Conservation (phyloP, 257 asterid species). For the Solanum sitiens region DNA sequence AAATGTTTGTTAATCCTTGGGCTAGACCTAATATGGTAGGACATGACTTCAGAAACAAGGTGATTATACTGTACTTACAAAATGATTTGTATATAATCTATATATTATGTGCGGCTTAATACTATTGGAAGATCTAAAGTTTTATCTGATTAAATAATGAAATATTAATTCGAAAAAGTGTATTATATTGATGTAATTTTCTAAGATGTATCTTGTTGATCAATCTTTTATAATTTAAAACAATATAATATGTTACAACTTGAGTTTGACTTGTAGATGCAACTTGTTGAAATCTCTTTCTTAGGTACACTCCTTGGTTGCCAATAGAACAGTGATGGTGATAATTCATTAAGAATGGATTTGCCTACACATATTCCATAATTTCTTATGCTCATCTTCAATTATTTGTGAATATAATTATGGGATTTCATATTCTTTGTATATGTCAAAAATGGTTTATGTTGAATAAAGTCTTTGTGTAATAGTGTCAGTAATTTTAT, state of each 20-base stretch:
- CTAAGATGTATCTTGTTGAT: not conserved
- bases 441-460: not conserved
- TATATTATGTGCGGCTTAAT: not conserved
- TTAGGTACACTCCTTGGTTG: not conserved
- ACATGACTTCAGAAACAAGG: not conserved
- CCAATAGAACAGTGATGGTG: not conserved
- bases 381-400: not conserved
- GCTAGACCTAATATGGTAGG: not conserved
- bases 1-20: not conserved
- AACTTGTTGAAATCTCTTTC: not conserved
- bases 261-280: slow-evolving; percentile 1
- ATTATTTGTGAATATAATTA: not conserved
- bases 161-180: not conserved
- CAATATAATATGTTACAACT: not conserved
- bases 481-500: too few relatives aligned
- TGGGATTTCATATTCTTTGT: not conserved
- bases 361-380: not conserved
- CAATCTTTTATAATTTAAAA: not conserved
- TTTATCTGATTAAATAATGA: not conserved
- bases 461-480: not conserved
- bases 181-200: not conserved
- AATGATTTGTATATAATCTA: not conserved
- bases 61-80: not conserved
- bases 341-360: not conserved
- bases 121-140: not conserved